Percentiles rank a stretch among this genome's conserved stretches.
Evolutionary conservation across 352 stramenopile genomes (phyloP).

Genomic region (Globisporangium uncinulatum): DNA sequence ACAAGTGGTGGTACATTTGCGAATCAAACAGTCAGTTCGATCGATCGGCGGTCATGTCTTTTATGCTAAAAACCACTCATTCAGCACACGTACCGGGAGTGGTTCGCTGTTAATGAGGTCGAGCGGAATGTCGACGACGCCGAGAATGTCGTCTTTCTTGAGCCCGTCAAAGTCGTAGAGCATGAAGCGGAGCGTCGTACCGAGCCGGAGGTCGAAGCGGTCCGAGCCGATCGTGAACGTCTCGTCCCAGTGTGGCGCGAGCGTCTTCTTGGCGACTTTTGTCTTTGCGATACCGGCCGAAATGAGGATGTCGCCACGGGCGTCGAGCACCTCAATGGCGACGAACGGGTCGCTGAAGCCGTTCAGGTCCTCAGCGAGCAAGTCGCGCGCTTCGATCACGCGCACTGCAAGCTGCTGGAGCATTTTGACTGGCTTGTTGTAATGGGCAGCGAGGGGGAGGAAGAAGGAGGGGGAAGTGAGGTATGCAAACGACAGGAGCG

Average conservation of each 20-base stretch:
- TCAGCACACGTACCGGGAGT: slow-evolving; percentile 9
- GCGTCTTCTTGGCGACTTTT: slow-evolving; percentile 38
- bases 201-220: slow-evolving; percentile 50
- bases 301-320: slow-evolving; percentile 31
- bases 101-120: slow-evolving; percentile 29
- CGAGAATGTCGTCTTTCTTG: slow-evolving; percentile 56
- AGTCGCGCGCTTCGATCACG: slow-evolving; percentile 45
- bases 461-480: no score
- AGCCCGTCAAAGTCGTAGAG: slow-evolving; percentile 57
- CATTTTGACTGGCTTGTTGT: neutral
- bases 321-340: slow-evolving; percentile 46
- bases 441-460: no score
- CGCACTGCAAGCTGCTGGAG: slow-evolving; percentile 34
- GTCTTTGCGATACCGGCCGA: slow-evolving; percentile 40
- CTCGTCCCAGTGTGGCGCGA: slow-evolving; percentile 47
- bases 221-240: slow-evolving; percentile 36
- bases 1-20: neutral
- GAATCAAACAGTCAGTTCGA: no score
- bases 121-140: slow-evolving; percentile 63
- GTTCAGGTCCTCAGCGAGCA: slow-evolving; percentile 60
- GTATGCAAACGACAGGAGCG: no score
- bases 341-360: slow-evolving; percentile 74
- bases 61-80: no score
- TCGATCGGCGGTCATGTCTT: no score
- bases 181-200: slow-evolving; percentile 54